Base-by-base conservation (phyloP, 1,139 yeast species). In the Eremothecium gossypii region DNA sequence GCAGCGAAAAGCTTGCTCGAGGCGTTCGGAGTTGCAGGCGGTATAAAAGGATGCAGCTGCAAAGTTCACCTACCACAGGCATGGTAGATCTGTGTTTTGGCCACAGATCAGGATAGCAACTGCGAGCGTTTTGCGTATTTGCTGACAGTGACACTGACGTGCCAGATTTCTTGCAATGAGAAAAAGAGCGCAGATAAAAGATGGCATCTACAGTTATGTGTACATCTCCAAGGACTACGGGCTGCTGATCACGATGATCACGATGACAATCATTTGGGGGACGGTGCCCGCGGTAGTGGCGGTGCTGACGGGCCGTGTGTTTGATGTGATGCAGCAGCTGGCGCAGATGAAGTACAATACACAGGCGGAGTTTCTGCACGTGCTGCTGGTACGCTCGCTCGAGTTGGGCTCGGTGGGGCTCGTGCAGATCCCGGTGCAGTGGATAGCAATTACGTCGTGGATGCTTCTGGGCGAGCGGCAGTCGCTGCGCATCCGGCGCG, bases 401-500 rank as follows among this genome's bases (percentile, higher is more conserved):
- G 64, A 76, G 4, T 66, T 84, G 3, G 67, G 79, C 49, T 68
- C 71, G 0, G 59, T 81, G 2, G 95, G 89, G 2, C 69, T 69
- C 0, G 77, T 69, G 0, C 67, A 76, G 30, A 63, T 75, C 46
- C 49, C 77, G 0, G 57, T 74, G 11, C 69, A 72, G 13, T 79
- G 84, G 80, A 40, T 68, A 0, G 76, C 82, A 26, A 68, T 83
- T 4, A 58, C 71, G 1, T 50, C 69, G 0, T 87, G 94, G 85
- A 75, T 81, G 71, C 57, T 66, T 23, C 68, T 82, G 44, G 95
- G 96, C 2, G 95, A 85, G 58, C 63, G 67, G 12, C 89, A 83
- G 49, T 84, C 79, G 36, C 53, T 64, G 8, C 64, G 81, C 33
- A 79, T 83, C 0, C 67, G 96, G 41, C 43, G 48, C 1, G 44